Evolutionary conservation across 2,329 filamentous ascomycete species (phyloP), one percentile per base, ranked within the genome.

Genomic region (Cyphellophora europaea): DNA sequence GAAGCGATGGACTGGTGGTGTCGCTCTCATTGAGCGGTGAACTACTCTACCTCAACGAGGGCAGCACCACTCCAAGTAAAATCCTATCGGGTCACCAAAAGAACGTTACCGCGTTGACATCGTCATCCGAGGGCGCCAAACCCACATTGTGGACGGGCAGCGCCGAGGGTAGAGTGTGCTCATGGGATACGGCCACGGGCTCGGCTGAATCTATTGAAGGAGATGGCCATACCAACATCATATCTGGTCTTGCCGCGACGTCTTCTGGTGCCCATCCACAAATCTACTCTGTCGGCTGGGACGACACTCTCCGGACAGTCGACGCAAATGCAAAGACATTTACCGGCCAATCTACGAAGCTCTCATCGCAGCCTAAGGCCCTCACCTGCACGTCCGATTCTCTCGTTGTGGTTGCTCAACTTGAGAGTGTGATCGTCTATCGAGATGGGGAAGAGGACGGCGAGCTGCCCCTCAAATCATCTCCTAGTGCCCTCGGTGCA

Each of bases 211-310:
- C 73, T 10, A 72, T 93, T 8, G 83, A 91, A 43, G 89, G 91
- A 17, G 77, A 85, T 45, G 67, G 74, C 3, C 91, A 95, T 58
- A 82, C 82, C 5, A 93, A 89, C 57, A 88, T 93, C 57, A 77
- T 96, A 33, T 76, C 79, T 3, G 82, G 83, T 33, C 79, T 98
- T 44, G 66, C 79, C 3, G 64, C 75, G 1, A 65, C 66, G 5
- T 17, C 40, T 12, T 27, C 41, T 5, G 29, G 30, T 15, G 12
- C 14, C 12, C 49, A 53, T 30, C 60, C 77, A 19, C 72, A 77
- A 45, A 74, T 86, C n/a, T 88, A 84, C 62, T 89, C 80, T 51
- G 82, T 89, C 35, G 88, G 80, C 44, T 98, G 89, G 91, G 91
- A 98, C 54, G 91, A 98, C 57, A 86, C 80, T 1, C 67, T 96